Conservation (phyloP, 164 flowering plant genomes). For the Aristolochia californica region DNA sequence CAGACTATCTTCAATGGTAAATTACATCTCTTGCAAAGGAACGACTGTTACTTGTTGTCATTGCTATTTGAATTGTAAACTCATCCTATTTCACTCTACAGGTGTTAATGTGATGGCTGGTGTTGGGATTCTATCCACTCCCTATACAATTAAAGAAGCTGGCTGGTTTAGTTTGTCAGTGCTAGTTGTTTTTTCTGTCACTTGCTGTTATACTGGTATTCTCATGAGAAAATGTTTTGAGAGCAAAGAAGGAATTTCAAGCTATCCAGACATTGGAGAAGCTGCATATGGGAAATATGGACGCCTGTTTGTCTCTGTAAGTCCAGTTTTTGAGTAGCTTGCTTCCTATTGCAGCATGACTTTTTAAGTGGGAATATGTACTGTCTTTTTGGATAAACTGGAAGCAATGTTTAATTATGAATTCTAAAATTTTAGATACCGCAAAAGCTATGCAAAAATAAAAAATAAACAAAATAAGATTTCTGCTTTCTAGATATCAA, state of each 20-base stretch:
- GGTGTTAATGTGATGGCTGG: constrained; percentile 82
- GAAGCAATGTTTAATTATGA: too few relatives aligned
- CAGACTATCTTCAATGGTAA: constrained; percentile 91
- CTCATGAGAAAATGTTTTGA: constrained; percentile 76
- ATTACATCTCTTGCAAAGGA: neutral
- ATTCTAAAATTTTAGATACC: too few relatives aligned
- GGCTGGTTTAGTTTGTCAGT: constrained; percentile 72
- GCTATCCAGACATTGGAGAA: constrained; percentile 82
- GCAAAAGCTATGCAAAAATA: too few relatives aligned
- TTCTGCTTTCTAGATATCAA: too few relatives aligned
- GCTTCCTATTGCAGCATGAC: too few relatives aligned
- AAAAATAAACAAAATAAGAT: too few relatives aligned
- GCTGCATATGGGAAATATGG: constrained; percentile 87
- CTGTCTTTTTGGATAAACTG: neutral
- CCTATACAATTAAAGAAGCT: constrained; percentile 63
- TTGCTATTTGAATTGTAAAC: neutral
- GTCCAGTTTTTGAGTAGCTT: constrained; percentile 14
- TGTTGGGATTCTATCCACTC: constrained; percentile 83
- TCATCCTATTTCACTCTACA: constrained; percentile 13
- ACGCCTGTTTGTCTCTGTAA: constrained; percentile 58
- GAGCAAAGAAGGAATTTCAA: constrained; percentile 49
- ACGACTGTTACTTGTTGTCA: neutral
- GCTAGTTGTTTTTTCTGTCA: constrained; percentile 43
- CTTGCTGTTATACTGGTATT: constrained; percentile 68
- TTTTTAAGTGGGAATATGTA: neutral